A percentile compares a stretch with the other conserved stretches of the same genome.
These are phyloP conservation scores for Pilaira anomala DNA, from an alignment of 192 early-diverging fungal species.

Conservation along the genomic window DNA sequence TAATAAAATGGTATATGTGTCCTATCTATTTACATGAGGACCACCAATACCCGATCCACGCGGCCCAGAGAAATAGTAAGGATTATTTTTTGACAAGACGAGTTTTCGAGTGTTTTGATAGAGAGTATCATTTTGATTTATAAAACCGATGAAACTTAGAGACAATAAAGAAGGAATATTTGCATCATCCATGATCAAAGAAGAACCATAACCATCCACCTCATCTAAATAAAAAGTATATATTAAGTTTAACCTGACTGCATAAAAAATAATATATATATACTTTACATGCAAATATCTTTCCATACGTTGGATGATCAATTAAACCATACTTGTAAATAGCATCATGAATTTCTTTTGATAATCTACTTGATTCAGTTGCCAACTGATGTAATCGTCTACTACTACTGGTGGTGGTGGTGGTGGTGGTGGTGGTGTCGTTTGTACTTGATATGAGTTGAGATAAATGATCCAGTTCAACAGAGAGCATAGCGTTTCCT, in stretches of 20 bases:
- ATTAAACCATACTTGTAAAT: constrained; percentile 49
- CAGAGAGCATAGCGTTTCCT: constrained; percentile 61
- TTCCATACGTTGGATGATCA: constrained; percentile 48
- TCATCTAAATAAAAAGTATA: constrained; percentile 57
- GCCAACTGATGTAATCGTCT: constrained; percentile 32
- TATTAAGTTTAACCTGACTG: constrained; percentile 47
- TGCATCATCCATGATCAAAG: constrained; percentile 67
- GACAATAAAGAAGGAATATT: constrained; percentile 62
- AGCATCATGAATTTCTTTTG: constrained; percentile 24
- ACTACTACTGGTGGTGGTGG: background rate
- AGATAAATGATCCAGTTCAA: constrained; percentile 43
- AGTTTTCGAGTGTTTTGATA: constrained; percentile 59
- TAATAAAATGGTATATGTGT: constrained; percentile 14
- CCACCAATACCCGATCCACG: constrained; percentile 59
- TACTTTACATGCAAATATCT: constrained; percentile 54
- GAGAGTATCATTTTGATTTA: constrained; percentile 40
- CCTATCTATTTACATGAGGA: constrained; percentile 47
- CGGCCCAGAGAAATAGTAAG: constrained; percentile 59
- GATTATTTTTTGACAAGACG: constrained; percentile 59
- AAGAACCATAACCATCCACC: constrained; percentile 64
- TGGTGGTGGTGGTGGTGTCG: constrained; percentile 5
- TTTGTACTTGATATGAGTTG: constrained; percentile 18
- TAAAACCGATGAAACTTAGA: constrained; percentile 59
- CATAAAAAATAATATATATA: constrained; percentile 48
- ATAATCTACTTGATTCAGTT: constrained; percentile 25